Evolutionary conservation across 176 grass and related monocot species (phyloP), one percentile per base, ranked within the genome.

Genomic region (Zizania latifolia): DNA sequence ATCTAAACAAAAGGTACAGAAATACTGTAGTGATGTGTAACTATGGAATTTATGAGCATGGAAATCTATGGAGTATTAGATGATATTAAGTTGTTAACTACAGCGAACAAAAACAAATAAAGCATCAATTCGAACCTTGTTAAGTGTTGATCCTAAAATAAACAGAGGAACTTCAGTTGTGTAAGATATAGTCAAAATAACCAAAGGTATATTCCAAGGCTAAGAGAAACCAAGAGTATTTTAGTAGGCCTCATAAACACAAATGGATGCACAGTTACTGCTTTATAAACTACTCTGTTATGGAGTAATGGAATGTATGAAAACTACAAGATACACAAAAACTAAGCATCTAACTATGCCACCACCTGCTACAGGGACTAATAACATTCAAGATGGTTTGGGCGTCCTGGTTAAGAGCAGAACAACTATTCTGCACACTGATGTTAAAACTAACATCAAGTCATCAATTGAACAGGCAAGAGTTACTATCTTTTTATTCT

Each of bases 51-150:
- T 46, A 62, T 53, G 73, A 72, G 51, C 19, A 45, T 71, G 17
- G 32, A 53, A 63, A 77, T 78, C 19, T 40, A 19, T 16, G n/a
- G 50, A 36, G 64, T 68, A 83, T 26, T 63, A 78, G 41, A 71
- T 8, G 26, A 26, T 51, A 27, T 21, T 58, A n/a, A n/a, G n/a
- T n/a, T n/a, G n/a, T n/a, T n/a, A 54, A 41, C 19, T 48, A 32
- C 12, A 19, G 41, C 32, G 77, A 58, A 78, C 34, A 6, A 65
- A 72, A 64, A 57, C 14, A 77, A 61, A 63, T 38, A 15, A 76
- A 69, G 30, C 51, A 69, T 23, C 44, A 51, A 63, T 13, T 13
- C 30, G 8, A 39, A 54, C 10, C 31, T 12, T 81, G 13, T 22
- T 55, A 19, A 30, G 11, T 55, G 32, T n/a, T 24, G 23, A 74